Evolutionary conservation across 495 filamentous ascomycete species (phyloP), one percentile per base, ranked within the genome.

Genomic region (Trichoderma erinaceum): DNA sequence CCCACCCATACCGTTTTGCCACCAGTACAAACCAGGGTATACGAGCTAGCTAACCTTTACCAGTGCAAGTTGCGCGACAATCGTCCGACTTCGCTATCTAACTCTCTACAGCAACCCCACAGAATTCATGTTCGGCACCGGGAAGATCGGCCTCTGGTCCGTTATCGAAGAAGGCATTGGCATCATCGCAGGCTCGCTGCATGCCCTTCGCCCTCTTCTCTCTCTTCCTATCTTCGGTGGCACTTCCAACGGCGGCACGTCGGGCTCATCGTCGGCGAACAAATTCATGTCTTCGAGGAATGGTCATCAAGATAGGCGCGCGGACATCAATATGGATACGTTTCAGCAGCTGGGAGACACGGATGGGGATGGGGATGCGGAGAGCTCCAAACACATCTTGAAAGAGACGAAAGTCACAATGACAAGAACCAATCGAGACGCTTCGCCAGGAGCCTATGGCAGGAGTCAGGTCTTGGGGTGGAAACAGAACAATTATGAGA

Each of bases 111-210:
- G 50, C 41, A 52, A 70, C 69, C 66, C 66, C 16, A 25, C 52
- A 43, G 69, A 70, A 44, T 70, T 70, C 69, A 70, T 70, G 69
- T 70, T 56, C 63, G 52, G 69, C 67, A 70, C 66, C 61, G 69
- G 66, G 21, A 70, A 69, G 65, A 70, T 70, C 32, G 69, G 66
- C n/a, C 58, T 70, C 41, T 70, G 69, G 69, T 70, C 69, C 63
- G 61, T 70, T 23, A 65, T 70, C 18, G 69, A 70, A 66, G 67
- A 68, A 46, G 69, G 69, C 63, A 70, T 70, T 46, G 69, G 69
- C 63, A 70, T 70, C 27, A 41, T 68, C 61, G 69, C 69, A 25
- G 69, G 69, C 23, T 70, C 69, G 67, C 67, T 70, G 48, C 69
- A 41, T 13, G 66, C 66, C 52, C 67, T 70, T 13, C 69, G 69